Conservation (phyloP, 352 stramenopile species). For the Pythium monospermum region DNA sequence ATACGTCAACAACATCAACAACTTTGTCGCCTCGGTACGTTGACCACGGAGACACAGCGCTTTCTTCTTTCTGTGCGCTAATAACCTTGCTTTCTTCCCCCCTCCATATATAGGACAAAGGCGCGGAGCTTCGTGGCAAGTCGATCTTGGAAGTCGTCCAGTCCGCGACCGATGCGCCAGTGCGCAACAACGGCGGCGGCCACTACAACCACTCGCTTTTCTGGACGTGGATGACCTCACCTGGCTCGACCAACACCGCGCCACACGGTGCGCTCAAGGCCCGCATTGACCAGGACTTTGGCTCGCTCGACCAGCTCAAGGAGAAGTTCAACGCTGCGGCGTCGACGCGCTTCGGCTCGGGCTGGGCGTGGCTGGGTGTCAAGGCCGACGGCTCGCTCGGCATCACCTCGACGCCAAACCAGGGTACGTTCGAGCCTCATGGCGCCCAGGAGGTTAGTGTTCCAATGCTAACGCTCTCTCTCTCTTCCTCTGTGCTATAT, state of each 20-base stretch:
- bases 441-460: not conserved
- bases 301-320: slow-evolving; percentile 87
- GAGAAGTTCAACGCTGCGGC: slow-evolving; percentile 87
- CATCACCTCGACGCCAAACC: slow-evolving; percentile 95
- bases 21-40: slow-evolving; percentile 64
- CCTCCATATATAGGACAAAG: slow-evolving; percentile 44
- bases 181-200: slow-evolving; percentile 82
- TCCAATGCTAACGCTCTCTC: not conserved
- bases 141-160: slow-evolving; percentile 78
- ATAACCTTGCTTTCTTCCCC: not conserved
- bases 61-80: not conserved
- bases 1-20: slow-evolving; percentile 91
- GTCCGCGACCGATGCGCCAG: slow-evolving; percentile 59
- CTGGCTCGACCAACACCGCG: slow-evolving; percentile 70
- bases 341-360: slow-evolving; percentile 85
- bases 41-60: not conserved
- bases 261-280: slow-evolving; percentile 76
- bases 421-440: slow-evolving; percentile 62
- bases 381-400: slow-evolving; percentile 89
- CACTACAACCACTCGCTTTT: slow-evolving; percentile 90
- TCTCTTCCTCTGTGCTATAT: too few relatives aligned
- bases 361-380: slow-evolving; percentile 88
- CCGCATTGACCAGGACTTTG: slow-evolving; percentile 88
- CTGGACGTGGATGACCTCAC: slow-evolving; percentile 90
- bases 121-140: slow-evolving; percentile 63